Conservation (phyloP, 257 asterid species). For the Prunella vulgaris region DNA sequence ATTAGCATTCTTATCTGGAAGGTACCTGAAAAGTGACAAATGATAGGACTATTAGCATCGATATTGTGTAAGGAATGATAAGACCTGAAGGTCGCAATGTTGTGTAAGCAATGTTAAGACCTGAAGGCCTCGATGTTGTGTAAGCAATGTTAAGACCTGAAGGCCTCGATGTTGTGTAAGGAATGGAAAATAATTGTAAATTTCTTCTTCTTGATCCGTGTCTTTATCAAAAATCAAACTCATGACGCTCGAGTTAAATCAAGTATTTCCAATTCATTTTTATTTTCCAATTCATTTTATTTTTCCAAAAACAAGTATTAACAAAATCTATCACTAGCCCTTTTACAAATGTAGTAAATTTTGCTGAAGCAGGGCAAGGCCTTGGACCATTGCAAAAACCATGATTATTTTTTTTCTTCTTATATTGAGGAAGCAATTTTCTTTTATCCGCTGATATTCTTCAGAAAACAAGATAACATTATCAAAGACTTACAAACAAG, state of each 20-base stretch:
- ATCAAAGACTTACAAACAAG: neutral
- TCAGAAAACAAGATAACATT: constrained; percentile 1
- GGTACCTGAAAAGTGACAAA: constrained; percentile 61
- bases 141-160: neutral
- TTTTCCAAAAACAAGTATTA: too few relatives aligned
- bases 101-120: too few relatives aligned
- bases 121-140: neutral
- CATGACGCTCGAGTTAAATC: neutral
- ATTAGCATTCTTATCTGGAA: constrained; percentile 95
- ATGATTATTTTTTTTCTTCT: neutral
- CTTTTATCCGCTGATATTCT: constrained; percentile 8
- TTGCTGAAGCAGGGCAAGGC: neutral
- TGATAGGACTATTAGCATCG: too few relatives aligned
- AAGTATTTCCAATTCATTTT: neutral
- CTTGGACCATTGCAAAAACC: neutral
- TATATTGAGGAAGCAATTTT: neutral
- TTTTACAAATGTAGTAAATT: neutral
- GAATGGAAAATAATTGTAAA: constrained; percentile 2
- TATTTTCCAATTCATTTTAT: neutral
- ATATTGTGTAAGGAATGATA: too few relatives aligned
- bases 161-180: neutral
- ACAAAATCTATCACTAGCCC: neutral
- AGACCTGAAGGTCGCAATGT: too few relatives aligned
- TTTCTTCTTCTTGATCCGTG: neutral
- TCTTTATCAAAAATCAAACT: neutral